Conservation (phyloP, 441 rosid genomes). For the Erodium chrysanthum region DNA sequence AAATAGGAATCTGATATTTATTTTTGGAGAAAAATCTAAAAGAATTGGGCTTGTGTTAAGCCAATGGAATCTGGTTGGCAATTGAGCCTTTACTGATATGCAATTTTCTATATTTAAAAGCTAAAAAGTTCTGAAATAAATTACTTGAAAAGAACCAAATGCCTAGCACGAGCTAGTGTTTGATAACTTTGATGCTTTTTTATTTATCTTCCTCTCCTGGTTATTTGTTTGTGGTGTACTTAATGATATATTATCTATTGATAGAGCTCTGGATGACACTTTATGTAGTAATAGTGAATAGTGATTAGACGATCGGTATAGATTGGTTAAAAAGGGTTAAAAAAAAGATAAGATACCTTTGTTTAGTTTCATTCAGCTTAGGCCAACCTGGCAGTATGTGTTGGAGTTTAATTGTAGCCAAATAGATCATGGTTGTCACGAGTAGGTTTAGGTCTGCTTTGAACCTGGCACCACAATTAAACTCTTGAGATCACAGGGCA, state of each 20-base stretch:
- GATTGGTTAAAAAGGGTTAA: neutral
- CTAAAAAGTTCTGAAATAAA: neutral
- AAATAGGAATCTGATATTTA: no score
- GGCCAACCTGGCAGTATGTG: neutral
- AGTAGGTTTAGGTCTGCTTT: neutral
- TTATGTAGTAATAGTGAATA: neutral
- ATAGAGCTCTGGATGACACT: neutral
- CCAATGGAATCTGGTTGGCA: no score
- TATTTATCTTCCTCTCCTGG: no score
- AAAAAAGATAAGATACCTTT: neutral
- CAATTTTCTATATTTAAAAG: no score
- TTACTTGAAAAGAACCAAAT: neutral
- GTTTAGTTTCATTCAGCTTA: neutral
- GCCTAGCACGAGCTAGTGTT: neutral
- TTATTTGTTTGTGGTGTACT: no score
- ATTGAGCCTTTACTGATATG: no score
- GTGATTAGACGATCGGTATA: no score
- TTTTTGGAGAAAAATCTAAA: no score
- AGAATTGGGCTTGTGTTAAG: no score
- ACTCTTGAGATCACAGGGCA: neutral
- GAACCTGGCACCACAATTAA: neutral
- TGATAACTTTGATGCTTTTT: neutral
- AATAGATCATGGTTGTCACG: neutral
- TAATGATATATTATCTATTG: no score
- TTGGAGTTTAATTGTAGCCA: neutral